phyloP scores from a whole-genome alignment of 2,329 filamentous ascomycete species.

The Paracorniculantispora psalliotae region DNA sequence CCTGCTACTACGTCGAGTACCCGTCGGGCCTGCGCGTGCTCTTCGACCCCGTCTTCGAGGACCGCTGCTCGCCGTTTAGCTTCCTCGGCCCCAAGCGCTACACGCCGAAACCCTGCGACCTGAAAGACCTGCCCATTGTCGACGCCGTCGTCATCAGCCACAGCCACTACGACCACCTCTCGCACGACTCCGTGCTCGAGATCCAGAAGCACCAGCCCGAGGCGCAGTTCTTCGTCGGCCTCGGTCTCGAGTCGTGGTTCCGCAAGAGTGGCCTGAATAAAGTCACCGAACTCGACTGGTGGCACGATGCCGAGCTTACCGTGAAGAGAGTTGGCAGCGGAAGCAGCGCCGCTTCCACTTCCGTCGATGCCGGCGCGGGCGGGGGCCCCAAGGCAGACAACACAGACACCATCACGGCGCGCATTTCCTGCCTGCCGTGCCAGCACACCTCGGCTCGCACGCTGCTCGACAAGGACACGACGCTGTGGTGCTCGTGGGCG shows the following conservation, averaged over 20 bases:
- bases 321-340: conserved; percentile 37
- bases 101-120: conserved; percentile 69
- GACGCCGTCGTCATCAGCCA: conserved; percentile 81
- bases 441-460: conserved; percentile 75
- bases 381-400: too few species aligned
- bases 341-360: conserved; percentile 10
- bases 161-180: conserved; percentile 91
- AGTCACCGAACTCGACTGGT: conserved; percentile 92
- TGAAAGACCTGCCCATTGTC: conserved; percentile 71
- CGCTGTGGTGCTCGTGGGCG: conserved; percentile 86
- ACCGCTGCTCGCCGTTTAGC: conserved; percentile 73
- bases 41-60: conserved; percentile 90
- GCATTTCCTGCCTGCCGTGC: conserved; percentile 72
- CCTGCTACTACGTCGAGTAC: conserved; percentile 90
- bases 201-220: conserved; percentile 67
- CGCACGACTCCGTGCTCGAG: conserved; percentile 66
- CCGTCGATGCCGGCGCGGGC: not conserved
- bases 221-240: conserved; percentile 81
- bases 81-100: conserved; percentile 71
- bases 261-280: conserved; percentile 61
- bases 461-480: conserved; percentile 64
- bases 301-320: conserved; percentile 74
- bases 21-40: conserved; percentile 80
- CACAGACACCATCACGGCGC: conserved; percentile 56
- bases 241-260: conserved; percentile 84